Percentiles rank a stretch among this genome's conserved stretches.
phyloP scores from a whole-genome alignment of 1,284 basidiomycete genomes.

The Austroboletus niveus region DNA sequence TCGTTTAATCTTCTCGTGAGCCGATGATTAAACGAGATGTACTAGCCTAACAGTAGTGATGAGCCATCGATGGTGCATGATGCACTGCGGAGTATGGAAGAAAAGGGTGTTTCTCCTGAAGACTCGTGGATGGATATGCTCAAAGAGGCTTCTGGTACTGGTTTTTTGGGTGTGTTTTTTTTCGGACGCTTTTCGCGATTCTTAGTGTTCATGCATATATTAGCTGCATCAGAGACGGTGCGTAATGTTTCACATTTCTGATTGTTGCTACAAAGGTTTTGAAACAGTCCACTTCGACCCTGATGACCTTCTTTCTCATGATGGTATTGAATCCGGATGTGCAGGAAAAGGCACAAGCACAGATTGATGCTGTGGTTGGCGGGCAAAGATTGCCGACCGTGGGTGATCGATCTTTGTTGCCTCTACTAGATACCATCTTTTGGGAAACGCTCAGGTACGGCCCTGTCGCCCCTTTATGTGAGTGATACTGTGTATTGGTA shows the following conservation, averaged over 20 bases:
- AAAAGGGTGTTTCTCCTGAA: background rate
- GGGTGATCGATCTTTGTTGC: slow-evolving; percentile 27
- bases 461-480: slow-evolving; percentile 15
- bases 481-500: background rate
- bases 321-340: slow-evolving; percentile 33
- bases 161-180: slow-evolving; percentile 9
- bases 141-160: slow-evolving; percentile 10
- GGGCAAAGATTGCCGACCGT: slow-evolving; percentile 5
- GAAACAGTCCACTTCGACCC: slow-evolving; percentile 5
- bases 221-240: slow-evolving; percentile 18
- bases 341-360: slow-evolving; percentile 29
- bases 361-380: slow-evolving; percentile 35
- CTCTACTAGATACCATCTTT: slow-evolving; percentile 31
- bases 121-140: slow-evolving; percentile 2
- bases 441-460: slow-evolving; percentile 23
- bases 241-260: background rate
- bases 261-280: background rate
- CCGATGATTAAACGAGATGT: background rate
- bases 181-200: background rate
- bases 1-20: background rate
- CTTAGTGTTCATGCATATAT: background rate
- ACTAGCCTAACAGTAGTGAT: background rate
- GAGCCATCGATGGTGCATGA: slow-evolving; percentile 13
- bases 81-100: slow-evolving; percentile 1
- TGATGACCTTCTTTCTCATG: slow-evolving; percentile 32